phyloP scores from a whole-genome alignment of 805 yeast species.

The Teunomyces kruisii region DNA sequence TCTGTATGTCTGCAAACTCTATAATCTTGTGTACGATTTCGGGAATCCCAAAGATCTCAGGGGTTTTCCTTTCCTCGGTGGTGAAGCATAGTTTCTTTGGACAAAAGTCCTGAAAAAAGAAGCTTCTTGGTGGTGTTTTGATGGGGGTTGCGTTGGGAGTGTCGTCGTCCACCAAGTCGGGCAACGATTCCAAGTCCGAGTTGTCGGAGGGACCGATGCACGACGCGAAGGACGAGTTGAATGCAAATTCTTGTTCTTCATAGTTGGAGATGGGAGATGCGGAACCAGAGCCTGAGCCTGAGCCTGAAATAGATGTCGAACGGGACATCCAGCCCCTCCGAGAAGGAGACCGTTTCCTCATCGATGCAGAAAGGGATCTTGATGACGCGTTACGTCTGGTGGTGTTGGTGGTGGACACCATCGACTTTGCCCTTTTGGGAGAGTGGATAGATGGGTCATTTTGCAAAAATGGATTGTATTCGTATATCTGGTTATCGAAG shows the following conservation, averaged over 20 bases:
- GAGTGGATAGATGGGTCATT: constrained; percentile 3
- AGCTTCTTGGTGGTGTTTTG: constrained; percentile 7
- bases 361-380: not conserved
- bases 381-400: constrained; percentile 1
- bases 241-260: constrained; percentile 13
- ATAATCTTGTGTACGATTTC: constrained; percentile 69
- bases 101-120: constrained; percentile 6
- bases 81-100: not conserved
- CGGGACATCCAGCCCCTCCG: not conserved
- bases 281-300: not conserved
- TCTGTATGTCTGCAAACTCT: constrained; percentile 55
- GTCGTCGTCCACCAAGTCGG: constrained; percentile 35
- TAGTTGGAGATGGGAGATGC: constrained; percentile 3
- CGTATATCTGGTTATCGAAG: constrained; percentile 22
- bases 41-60: constrained; percentile 66
- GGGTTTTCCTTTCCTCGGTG: constrained; percentile 1
- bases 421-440: constrained; percentile 7
- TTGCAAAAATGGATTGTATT: constrained; percentile 15
- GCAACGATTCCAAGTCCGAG: constrained; percentile 38
- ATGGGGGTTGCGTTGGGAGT: constrained; percentile 19
- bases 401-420: not conserved
- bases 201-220: constrained; percentile 11
- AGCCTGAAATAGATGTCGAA: constrained; percentile 7
- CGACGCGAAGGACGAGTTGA: constrained; percentile 8
- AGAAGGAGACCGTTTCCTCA: not conserved